These are phyloP conservation scores for Fusarium coicis DNA, from an alignment of 2,329 filamentous ascomycete species.

Conservation along the genomic window DNA sequence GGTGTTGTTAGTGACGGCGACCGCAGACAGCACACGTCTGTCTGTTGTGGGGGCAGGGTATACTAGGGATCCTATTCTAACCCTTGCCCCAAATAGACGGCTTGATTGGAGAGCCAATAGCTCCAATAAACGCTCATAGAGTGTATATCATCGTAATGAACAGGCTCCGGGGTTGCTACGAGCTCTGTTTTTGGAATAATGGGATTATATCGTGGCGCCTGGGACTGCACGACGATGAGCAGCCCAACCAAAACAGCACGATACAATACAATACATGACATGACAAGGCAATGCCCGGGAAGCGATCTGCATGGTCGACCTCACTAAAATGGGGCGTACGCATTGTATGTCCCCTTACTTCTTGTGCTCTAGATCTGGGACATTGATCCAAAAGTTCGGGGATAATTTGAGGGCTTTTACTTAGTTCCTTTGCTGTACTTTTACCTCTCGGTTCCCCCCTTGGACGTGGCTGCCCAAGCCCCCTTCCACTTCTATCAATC, in stretches of 20 bases:
- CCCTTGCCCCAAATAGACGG: constrained; percentile 6
- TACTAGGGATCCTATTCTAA: constrained; percentile 32
- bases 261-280: background rate
- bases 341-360: background rate
- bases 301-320: background rate
- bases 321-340: constrained; percentile 14
- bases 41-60: constrained; percentile 25
- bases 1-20: constrained; percentile 36
- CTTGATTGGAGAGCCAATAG: constrained; percentile 9
- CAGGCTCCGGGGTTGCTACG: constrained; percentile 2
- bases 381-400: constrained; percentile 43
- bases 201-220: constrained; percentile 12
- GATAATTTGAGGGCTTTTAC: constrained; percentile 31
- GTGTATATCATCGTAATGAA: background rate
- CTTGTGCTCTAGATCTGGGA: constrained; percentile 39
- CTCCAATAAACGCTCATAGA: constrained; percentile 11
- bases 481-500: constrained; percentile 4
- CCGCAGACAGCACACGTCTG: constrained; percentile 18
- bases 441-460: constrained; percentile 32
- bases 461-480: constrained; percentile 20
- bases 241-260: background rate
- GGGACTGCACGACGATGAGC: constrained; percentile 8
- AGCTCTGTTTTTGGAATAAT: constrained; percentile 9
- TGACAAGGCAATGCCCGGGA: background rate
- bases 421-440: constrained; percentile 24